Base-by-base conservation (phyloP, 495 filamentous ascomycete species). In the Podospora anserina region DNA sequence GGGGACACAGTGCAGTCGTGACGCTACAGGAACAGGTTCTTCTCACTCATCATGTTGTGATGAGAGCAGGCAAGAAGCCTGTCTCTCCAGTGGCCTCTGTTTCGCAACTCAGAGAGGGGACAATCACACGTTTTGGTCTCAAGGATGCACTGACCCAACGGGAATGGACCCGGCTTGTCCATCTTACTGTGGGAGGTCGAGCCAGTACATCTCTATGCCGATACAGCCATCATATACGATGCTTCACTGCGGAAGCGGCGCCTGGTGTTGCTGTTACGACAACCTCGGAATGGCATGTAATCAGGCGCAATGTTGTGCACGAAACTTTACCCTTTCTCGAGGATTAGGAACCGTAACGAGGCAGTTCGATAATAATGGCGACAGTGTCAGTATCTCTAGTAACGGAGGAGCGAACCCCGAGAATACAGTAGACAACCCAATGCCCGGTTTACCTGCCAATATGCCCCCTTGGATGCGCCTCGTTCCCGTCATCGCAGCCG, bases 11-110 rank as follows among this genome's bases (percentile, higher is more conserved):
- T 72, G 70, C 65, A 70, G 57, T 44, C 66, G 56, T 53, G 19
- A 23, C 0, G 73, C 74, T 13, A 78, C 71, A 4, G 74, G 72
- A 3, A 53, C 28, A n/a, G 67, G 55, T 28, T 68, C 71, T 5
- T 76, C 76, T 9, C 76, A 78, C 70, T 73, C 74, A 27, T 70
- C 76, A 19, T 78, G 76, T 60, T 78, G 76, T 56, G 73, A 75
- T 62, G 57, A 64, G 39, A 68, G 68, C 27, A 74, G 74, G 59
- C 70, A 68, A 57, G 76, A 78, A 39, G 76, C 74, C 0, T 78
- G 76, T 55, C 73, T 78, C 20, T 76, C 76, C n/a, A 74, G 71
- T 18, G 76, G 74, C 1, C 69, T 76, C 49, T 78, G 74, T 61
- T 69, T 71, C 20, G 75, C 75, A n/a, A 74, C 68, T 20, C 69